Percentiles rank a stretch among this genome's conserved stretches.
Evolutionary conservation across 441 rosid genomes (phyloP).

Genomic region (Populus tomentosa): DNA sequence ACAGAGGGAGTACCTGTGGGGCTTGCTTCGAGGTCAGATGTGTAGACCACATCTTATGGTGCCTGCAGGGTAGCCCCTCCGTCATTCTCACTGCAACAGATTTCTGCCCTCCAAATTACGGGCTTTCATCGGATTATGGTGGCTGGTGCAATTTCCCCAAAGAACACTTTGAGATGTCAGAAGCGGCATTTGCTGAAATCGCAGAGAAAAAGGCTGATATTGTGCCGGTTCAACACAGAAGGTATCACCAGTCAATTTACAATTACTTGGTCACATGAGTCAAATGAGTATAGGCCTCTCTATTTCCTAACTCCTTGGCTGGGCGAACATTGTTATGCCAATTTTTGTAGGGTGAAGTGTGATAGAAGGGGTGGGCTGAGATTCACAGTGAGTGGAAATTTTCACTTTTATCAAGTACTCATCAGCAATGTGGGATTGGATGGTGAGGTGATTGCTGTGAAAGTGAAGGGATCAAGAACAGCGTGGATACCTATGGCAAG

Average conservation of each 20-base stretch:
- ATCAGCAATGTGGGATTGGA: slow-evolving; percentile 72
- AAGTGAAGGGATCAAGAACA: slow-evolving; percentile 84
- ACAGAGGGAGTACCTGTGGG: slow-evolving; percentile 79
- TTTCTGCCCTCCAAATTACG: slow-evolving; percentile 88
- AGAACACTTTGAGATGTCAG: slow-evolving; percentile 85
- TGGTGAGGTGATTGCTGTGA: slow-evolving; percentile 72
- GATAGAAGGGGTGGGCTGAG: slow-evolving; percentile 63
- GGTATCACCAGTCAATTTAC: slow-evolving; percentile 25
- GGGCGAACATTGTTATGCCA: not conserved
- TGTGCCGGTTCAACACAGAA: slow-evolving; percentile 72
- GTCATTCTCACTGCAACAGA: slow-evolving; percentile 83
- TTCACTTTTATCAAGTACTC: slow-evolving; percentile 65
- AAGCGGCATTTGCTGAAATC: slow-evolving; percentile 76
- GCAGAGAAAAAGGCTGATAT: slow-evolving; percentile 64
- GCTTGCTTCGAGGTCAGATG: slow-evolving; percentile 87
- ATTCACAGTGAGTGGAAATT: slow-evolving; percentile 65
- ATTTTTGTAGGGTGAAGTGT: slow-evolving; percentile 59
- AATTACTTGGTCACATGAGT: not conserved
- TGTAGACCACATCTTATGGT: slow-evolving; percentile 82
- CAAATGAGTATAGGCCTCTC: not conserved
- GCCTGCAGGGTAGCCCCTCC: slow-evolving; percentile 79
- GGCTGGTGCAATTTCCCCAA: slow-evolving; percentile 96
- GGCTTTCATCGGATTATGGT: slow-evolving; percentile 73
- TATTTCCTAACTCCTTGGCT: not conserved
- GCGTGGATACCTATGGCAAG: slow-evolving; percentile 94